phyloP scores from a whole-genome alignment of 805 yeast species.

The Candida broadrunensis region DNA sequence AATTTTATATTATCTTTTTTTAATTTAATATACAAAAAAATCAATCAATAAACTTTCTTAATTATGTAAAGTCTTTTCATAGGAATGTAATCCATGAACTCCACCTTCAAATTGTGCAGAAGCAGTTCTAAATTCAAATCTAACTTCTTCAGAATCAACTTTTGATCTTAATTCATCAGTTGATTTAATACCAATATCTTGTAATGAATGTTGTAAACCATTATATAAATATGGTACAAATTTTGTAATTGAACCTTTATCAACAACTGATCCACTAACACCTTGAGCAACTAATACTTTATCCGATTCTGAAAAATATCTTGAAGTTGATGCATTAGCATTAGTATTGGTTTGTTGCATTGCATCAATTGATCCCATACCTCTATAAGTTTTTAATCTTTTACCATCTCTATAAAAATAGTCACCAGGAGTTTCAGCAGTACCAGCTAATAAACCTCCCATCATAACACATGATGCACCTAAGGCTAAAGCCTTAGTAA shows the following conservation, averaged over 20 bases:
- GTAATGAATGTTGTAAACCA: conserved; percentile 98
- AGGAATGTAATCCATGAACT: conserved; percentile 92
- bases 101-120: conserved; percentile 99
- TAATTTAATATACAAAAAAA: too few relatives aligned
- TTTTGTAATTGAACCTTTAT: conserved; percentile 92
- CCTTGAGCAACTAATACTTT: conserved; percentile 98
- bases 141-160: conserved; percentile 66
- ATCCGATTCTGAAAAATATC: conserved; percentile 96
- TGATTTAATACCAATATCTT: conserved; percentile 89
- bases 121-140: conserved; percentile 98
- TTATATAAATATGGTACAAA: conserved; percentile 91
- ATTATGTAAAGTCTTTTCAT: conserved; percentile 95
- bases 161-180: conserved; percentile 58
- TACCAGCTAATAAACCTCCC: conserved; percentile 99
- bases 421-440: conserved; percentile 97
- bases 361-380: conserved; percentile 99
- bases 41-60: conserved; percentile 24
- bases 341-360: conserved; percentile 86
- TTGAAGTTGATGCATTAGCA: conserved; percentile 96
- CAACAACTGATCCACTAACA: conserved; percentile 95
- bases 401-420: conserved; percentile 97
- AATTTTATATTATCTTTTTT: too few relatives aligned
- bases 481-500: conserved; percentile 91
- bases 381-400: conserved; percentile 95
- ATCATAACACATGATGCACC: conserved; percentile 98